These are phyloP conservation scores for Lactarius indigo DNA, from an alignment of 768 basidiomycete species.

Conservation along the genomic window DNA sequence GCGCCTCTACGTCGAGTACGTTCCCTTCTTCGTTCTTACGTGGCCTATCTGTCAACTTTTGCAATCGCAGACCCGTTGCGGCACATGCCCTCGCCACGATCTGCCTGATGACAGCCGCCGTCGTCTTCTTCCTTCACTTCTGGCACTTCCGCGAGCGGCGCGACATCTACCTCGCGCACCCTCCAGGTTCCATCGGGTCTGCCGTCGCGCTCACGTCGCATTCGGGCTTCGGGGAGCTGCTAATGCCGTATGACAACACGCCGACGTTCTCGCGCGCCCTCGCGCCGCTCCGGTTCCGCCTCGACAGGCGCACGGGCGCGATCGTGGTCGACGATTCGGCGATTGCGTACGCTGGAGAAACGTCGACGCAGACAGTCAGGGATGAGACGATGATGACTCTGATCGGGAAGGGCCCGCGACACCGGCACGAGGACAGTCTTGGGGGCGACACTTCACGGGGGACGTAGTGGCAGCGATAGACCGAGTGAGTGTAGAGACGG, in stretches of 20 bases:
- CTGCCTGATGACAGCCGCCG: slow-evolving; percentile 46
- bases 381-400: slow-evolving; percentile 25
- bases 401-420: not conserved
- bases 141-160: slow-evolving; percentile 32
- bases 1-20: slow-evolving; percentile 59
- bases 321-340: slow-evolving; percentile 21
- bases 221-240: slow-evolving; percentile 24
- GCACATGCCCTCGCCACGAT: slow-evolving; percentile 47
- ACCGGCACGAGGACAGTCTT: not conserved
- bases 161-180: slow-evolving; percentile 17
- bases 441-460: not conserved
- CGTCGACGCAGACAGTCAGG: not conserved
- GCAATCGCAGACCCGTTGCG: slow-evolving; percentile 44
- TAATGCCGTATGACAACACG: slow-evolving; percentile 17
- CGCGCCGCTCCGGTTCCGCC: slow-evolving; percentile 19
- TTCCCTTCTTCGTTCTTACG: slow-evolving; percentile 9
- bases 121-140: slow-evolving; percentile 47
- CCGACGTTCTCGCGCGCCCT: slow-evolving; percentile 10
- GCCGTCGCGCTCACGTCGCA: slow-evolving; percentile 19
- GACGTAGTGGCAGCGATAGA: not conserved
- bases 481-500: not conserved
- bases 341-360: not conserved
- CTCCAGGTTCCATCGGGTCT: slow-evolving; percentile 18
- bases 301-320: slow-evolving; percentile 25
- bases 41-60: slow-evolving; percentile 2